phyloP scores from a whole-genome alignment of 352 stramenopile genomes.

The Phytophthora pseudosyringae region DNA sequence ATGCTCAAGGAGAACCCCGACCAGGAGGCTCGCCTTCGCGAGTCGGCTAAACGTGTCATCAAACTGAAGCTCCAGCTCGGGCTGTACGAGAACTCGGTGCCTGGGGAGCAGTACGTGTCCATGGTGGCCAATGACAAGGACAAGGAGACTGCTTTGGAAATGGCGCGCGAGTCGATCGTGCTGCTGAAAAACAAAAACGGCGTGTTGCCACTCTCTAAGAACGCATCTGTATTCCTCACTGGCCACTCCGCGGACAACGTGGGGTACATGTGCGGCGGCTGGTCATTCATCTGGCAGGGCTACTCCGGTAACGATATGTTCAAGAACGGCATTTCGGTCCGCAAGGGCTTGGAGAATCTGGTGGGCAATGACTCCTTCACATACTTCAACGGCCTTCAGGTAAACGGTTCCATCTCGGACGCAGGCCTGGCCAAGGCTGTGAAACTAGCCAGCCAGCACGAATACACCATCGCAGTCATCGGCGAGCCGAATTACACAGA shows the following conservation, averaged over 20 bases:
- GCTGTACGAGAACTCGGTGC: conserved; percentile 66
- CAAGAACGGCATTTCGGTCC: conserved; percentile 49
- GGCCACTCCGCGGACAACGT: conserved; percentile 64
- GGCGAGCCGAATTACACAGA: conserved; percentile 75
- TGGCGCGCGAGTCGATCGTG: conserved; percentile 74
- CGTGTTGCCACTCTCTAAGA: conserved; percentile 47
- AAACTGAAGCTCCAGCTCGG: conserved; percentile 70
- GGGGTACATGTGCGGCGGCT: conserved; percentile 69
- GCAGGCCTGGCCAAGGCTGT: conserved; percentile 51
- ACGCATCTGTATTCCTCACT: conserved; percentile 56
- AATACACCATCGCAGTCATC: conserved; percentile 67
- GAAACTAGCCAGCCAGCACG: conserved; percentile 34
- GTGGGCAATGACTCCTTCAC: conserved; percentile 23
- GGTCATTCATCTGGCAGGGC: conserved; percentile 80
- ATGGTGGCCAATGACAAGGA: conserved; percentile 54
- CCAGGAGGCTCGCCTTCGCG: conserved; percentile 46
- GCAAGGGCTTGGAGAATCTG: conserved; percentile 11
- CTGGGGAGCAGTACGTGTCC: conserved; percentile 39
- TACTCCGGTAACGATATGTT: conserved; percentile 53
- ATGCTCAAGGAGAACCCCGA: conserved; percentile 44
- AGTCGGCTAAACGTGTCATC: conserved; percentile 60
- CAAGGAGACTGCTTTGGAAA: conserved; percentile 47
- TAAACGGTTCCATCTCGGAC: conserved; percentile 50
- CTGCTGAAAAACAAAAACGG: conserved; percentile 74
- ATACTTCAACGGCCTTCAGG: conserved; percentile 53